Conservation (phyloP, 345 rosid species). For the Gossypium herbaceum region DNA sequence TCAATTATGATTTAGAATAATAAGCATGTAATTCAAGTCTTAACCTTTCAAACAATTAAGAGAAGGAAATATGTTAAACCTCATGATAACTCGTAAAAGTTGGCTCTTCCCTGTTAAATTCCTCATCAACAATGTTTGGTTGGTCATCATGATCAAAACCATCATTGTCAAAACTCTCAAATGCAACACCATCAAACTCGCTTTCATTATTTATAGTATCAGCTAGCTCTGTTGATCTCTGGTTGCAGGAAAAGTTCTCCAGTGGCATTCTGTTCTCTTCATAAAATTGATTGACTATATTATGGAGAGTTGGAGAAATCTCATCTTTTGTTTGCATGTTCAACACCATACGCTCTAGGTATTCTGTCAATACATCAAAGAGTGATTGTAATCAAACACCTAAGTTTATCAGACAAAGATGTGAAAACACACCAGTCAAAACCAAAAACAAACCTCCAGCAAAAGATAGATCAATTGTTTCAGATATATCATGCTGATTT, state of each 20-base stretch:
- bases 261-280: slow-evolving; percentile 61
- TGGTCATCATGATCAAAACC: slow-evolving; percentile 52
- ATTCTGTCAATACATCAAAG: slow-evolving; percentile 43
- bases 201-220: slow-evolving; percentile 35
- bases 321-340: slow-evolving; percentile 61
- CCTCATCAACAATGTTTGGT: slow-evolving; percentile 42
- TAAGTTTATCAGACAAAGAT: background rate
- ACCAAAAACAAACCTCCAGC: slow-evolving; percentile 57
- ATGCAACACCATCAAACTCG: slow-evolving; percentile 44
- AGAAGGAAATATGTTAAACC: slow-evolving; percentile 35
- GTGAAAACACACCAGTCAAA: background rate
- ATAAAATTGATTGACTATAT: slow-evolving; percentile 59
- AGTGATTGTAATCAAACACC: slow-evolving; percentile 6
- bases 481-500: slow-evolving; percentile 44
- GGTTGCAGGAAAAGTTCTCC: slow-evolving; percentile 45
- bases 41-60: slow-evolving; percentile 7
- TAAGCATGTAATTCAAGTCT: background rate
- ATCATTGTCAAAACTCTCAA: slow-evolving; percentile 46
- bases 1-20: background rate
- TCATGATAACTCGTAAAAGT: slow-evolving; percentile 47
- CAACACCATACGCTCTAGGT: slow-evolving; percentile 60
- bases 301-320: slow-evolving; percentile 68
- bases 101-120: slow-evolving; percentile 39
- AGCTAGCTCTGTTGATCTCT: slow-evolving; percentile 36
- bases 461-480: slow-evolving; percentile 67